Percentiles rank a stretch among this genome's conserved stretches.
These are phyloP conservation scores for Ceratocystis ficicola DNA, from an alignment of 2,329 filamentous ascomycete species.

Conservation along the genomic window DNA sequence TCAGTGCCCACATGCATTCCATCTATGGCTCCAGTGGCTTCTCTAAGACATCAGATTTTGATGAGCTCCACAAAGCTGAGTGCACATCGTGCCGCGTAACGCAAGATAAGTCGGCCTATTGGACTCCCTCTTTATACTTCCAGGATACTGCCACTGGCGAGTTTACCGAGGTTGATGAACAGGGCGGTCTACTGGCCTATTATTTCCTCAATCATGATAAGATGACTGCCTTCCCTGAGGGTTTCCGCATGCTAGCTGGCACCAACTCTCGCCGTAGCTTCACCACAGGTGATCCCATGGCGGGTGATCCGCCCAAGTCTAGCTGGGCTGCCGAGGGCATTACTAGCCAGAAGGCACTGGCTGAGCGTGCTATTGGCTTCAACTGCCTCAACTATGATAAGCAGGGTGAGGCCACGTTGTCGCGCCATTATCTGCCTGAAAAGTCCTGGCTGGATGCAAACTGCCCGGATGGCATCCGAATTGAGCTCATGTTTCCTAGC, in stretches of 20 bases:
- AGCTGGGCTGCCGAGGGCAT: constrained; percentile 52
- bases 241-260: constrained; percentile 75
- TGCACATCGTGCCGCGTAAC: constrained; percentile 74
- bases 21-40: constrained; percentile 51
- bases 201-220: constrained; percentile 61
- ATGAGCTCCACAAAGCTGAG: constrained; percentile 45
- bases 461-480: constrained; percentile 67
- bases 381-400: constrained; percentile 79
- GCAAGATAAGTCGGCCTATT: constrained; percentile 81
- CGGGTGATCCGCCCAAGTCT: constrained; percentile 54
- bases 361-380: constrained; percentile 78
- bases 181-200: constrained; percentile 80
- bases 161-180: constrained; percentile 56
- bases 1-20: constrained; percentile 57
- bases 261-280: constrained; percentile 57
- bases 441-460: constrained; percentile 69
- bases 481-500: constrained; percentile 78
- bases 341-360: constrained; percentile 54
- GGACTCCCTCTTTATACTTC: constrained; percentile 72
- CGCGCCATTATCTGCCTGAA: constrained; percentile 68
- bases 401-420: constrained; percentile 58
- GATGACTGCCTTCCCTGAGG: constrained; percentile 60
- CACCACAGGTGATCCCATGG: constrained; percentile 52
- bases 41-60: constrained; percentile 39
- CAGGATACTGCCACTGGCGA: constrained; percentile 50